Base-by-base conservation (phyloP, 768 basidiomycete species). In the Amanita fuliginea region DNA sequence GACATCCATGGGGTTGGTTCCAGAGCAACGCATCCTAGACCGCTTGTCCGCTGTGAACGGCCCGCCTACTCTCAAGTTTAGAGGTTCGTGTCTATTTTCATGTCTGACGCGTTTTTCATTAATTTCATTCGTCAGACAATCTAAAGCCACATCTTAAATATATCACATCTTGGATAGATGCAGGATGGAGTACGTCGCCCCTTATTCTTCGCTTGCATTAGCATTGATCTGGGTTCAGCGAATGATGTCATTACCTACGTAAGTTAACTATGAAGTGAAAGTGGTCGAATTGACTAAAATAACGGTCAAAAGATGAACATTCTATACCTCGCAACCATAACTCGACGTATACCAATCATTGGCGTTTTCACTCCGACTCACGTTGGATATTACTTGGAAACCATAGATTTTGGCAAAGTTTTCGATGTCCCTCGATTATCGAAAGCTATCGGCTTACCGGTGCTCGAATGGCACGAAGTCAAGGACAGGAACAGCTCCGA, bases 191-290 rank as follows among this genome's bases (percentile, higher is more conserved):
- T 79, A 59, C 56, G 78, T 72, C 26, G 42, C 37, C 24, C 33
- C 40, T 26, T 11, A 50, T 2, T 37, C 51, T 54, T 43, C 16
- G 36, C 21, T 6, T 3, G 11, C 2, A 10, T 14, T 28, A 24
- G 18, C 8, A 34, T 28, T 50, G 49, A 36, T 36, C 10, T 14
- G n/a, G 18, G 3, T 18, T 14, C 55, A 86, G 83, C 83, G 6
- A 86, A 86, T 68, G 83, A 86, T 64, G 81, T 85, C 26, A 83
- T 85, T 77, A 83, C 83, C 50, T 81, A 79, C 58, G 78, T 78
- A 52, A 55, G 73, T 55, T 16, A 14, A 10, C 36, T n/a, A 16
- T 39, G 35, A 32, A 28, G 4, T 4, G 18, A 44, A 35, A 35
- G 26, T 28, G 5, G 11, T 28, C 28, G 28, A 18, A 44, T 26